Conservation (phyloP, 768 basidiomycete species). For the Mycena rosella region DNA sequence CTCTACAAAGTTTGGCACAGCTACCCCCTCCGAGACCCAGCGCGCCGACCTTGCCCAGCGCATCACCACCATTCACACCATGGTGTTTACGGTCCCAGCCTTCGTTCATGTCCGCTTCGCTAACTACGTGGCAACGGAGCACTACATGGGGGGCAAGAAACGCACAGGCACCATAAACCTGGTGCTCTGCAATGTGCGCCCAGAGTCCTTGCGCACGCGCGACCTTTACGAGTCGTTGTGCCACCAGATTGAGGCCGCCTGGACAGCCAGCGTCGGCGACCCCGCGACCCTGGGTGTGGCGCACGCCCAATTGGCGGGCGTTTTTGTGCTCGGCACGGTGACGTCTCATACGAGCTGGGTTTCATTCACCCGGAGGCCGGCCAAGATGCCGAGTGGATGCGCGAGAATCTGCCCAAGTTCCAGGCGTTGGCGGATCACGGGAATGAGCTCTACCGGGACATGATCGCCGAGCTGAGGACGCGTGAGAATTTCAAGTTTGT, state of each 20-base stretch:
- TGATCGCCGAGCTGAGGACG: constrained; percentile 23
- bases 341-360: constrained; percentile 19
- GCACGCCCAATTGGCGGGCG: constrained; percentile 13
- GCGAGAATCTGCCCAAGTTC: constrained; percentile 21
- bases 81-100: constrained; percentile 21
- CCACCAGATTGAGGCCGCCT: constrained; percentile 22
- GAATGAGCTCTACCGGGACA: constrained; percentile 26
- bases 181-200: constrained; percentile 20
- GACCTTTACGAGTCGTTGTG: constrained; percentile 25
- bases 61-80: constrained; percentile 24
- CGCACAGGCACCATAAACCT: constrained; percentile 19
- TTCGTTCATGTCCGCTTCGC: constrained; percentile 23
- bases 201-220: constrained; percentile 15
- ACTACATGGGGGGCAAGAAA: constrained; percentile 25
- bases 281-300: constrained; percentile 12
- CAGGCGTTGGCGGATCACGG: constrained; percentile 25
- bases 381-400: constrained; percentile 24
- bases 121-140: constrained; percentile 23
- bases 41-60: constrained; percentile 26
- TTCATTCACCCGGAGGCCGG: constrained; percentile 14
- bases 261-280: too few species aligned
- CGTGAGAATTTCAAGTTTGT: constrained; percentile 25
- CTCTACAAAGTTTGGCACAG: constrained; percentile 29
- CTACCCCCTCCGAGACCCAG: constrained; percentile 26
- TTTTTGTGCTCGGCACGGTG: constrained; percentile 20